Conservation (phyloP, 768 basidiomycete genomes). For the Artomyces pyxidatus region DNA sequence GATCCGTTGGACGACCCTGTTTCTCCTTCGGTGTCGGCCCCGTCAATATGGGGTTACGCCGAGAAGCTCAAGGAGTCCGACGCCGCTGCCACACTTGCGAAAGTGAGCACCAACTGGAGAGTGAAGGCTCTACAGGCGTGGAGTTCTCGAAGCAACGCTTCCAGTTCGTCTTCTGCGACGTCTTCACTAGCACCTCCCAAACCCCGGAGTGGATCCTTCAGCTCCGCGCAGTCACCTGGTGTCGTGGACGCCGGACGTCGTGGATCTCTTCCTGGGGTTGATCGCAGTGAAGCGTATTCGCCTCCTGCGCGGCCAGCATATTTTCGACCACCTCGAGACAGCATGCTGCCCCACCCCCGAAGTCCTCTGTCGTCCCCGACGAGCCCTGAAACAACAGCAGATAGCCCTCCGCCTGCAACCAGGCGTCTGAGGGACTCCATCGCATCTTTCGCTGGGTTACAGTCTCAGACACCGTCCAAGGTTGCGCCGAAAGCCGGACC, state of each 20-base stretch:
- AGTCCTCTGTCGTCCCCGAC: constrained; percentile 1
- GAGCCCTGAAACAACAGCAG: constrained; percentile 12
- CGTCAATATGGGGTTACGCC: constrained; percentile 57
- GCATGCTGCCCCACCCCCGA: constrained; percentile 33
- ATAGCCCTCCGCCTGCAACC: constrained; percentile 30
- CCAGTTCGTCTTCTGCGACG: constrained; percentile 14
- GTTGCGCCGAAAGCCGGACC: constrained; percentile 45
- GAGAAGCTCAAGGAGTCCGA: constrained; percentile 70
- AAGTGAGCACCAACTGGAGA: constrained; percentile 70
- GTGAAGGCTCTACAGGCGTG: constrained; percentile 46
- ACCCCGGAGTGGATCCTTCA: not conserved
- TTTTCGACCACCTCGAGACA: constrained; percentile 53
- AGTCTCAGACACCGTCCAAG: constrained; percentile 22
- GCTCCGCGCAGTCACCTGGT: not conserved
- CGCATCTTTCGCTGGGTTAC: constrained; percentile 30
- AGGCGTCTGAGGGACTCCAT: constrained; percentile 36
- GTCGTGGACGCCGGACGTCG: constrained; percentile 21
- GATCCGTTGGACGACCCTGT: constrained; percentile 11
- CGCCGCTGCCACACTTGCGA: constrained; percentile 58
- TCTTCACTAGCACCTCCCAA: not conserved
- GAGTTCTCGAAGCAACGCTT: constrained; percentile 15
- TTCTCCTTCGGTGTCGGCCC: constrained; percentile 9
- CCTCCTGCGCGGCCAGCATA: constrained; percentile 51
- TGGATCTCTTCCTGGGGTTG: constrained; percentile 33
- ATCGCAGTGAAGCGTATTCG: constrained; percentile 32